Evolutionary conservation across 2,329 filamentous ascomycete genomes (phyloP).

Genomic region (Neoarthrinium moseri): DNA sequence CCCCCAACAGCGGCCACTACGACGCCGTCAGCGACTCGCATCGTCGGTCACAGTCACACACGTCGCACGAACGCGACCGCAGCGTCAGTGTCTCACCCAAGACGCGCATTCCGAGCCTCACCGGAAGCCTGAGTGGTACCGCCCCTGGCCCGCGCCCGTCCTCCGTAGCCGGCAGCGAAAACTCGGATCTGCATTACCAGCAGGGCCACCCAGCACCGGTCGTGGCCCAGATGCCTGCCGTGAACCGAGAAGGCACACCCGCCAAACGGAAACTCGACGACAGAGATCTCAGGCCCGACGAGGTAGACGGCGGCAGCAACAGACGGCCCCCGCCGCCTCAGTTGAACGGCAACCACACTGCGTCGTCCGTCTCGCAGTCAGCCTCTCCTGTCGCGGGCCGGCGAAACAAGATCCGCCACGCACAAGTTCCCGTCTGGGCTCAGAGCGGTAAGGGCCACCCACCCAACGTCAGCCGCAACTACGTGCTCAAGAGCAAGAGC

Average conservation of each 20-base stretch:
- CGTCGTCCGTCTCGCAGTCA: slow-evolving; percentile 18
- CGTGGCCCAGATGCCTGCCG: slow-evolving; percentile 27
- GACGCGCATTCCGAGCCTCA: slow-evolving; percentile 58
- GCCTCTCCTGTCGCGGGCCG: slow-evolving; percentile 33
- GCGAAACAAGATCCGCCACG: slow-evolving; percentile 35
- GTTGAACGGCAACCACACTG: slow-evolving; percentile 39
- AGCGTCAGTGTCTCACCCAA: slow-evolving; percentile 79
- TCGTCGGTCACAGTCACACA: slow-evolving; percentile 49
- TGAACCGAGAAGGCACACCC: slow-evolving; percentile 33
- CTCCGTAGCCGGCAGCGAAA: slow-evolving; percentile 20
- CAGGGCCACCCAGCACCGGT: slow-evolving; percentile 14
- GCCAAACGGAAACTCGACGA: slow-evolving; percentile 50
- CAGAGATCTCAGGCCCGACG: slow-evolving; percentile 46
- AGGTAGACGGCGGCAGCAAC: slow-evolving; percentile 47
- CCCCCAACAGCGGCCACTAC: slow-evolving; percentile 38
- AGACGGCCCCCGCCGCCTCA: slow-evolving; percentile 48
- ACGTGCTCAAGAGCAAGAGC: slow-evolving; percentile 40
- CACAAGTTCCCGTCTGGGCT: slow-evolving; percentile 49
- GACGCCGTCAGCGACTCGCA: slow-evolving; percentile 42
- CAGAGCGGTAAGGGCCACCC: slow-evolving; percentile 34
- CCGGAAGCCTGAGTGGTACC: slow-evolving; percentile 22
- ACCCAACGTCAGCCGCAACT: slow-evolving; percentile 41
- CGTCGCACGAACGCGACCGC: slow-evolving; percentile 61
- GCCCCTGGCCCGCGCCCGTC: slow-evolving; percentile 17
- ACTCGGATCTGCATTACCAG: slow-evolving; percentile 33